Base-by-base conservation (phyloP, 2,329 filamentous ascomycete genomes). In the Elsinoe fawcettii region DNA sequence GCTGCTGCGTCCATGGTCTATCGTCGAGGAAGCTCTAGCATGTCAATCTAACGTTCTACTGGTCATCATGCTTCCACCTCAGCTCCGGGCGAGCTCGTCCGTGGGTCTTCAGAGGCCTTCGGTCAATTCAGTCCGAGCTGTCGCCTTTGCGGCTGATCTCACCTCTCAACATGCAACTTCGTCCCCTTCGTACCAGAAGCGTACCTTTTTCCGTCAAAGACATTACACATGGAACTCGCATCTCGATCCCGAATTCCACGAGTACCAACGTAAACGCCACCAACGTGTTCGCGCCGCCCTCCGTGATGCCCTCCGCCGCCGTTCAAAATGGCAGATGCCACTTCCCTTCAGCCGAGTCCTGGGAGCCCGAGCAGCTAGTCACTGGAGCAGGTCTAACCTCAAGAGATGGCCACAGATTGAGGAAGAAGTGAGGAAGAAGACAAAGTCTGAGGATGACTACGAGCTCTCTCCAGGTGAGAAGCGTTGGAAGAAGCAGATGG, bases 401-500 rank as follows among this genome's bases (percentile, higher is more conserved):
- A 56, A 62, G 30, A 62, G 61, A 20, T 62, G 60, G 30, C 63
- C 60, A 58, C 22, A 46, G 41, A 32, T 58, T 7, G 51, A 60
- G 22, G 60, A 63, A 53, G 54, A 57, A 8, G 16, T 44, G 57
- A 57, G 59, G 51, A 51, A 59, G 58, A 47, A 58, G 36, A 54
- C 37, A 34, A 55, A 58, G 18, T 53, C 59, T 37, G 44, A 43
- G 27, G 59, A 62, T 23, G 62, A 63, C 55, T 63, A 63, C 39
- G 67, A 68, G 62, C 61, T 70, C 11, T 66, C 60, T 51, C 59
- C 16, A 63, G 67, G 56, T 16, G 59, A 61, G 63, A 66, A 66
- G 60, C 60, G 63, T 43, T 70, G 68, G 68, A 67, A 67, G 56
- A 63, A 67, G 37, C 62, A 65, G 56, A 68, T 69, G 66, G 66